Evolutionary conservation across 805 yeast species (phyloP), one percentile per base, ranked within the genome.

Genomic region (Cyberlindnera americana): DNA sequence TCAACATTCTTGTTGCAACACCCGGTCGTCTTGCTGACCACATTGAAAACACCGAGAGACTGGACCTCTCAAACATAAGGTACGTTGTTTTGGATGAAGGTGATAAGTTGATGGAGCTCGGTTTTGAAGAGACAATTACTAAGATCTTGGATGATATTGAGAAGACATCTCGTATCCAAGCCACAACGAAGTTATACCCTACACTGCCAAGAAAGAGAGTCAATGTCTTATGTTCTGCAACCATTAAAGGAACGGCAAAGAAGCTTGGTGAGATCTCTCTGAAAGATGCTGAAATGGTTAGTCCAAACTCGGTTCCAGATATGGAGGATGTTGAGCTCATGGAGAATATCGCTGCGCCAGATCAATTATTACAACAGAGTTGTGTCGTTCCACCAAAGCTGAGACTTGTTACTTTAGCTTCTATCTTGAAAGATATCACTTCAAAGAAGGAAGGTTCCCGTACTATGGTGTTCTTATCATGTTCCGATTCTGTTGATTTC

Each of bases 21-120:
- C 99, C 99, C 2, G 99, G 99, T 45, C 76, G 99, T 53, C 67
- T 93, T 31, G 84, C 87, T 9, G 99, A 93, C 60, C 99, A 93
- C 68, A 78, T 93, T 46, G 95, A 87, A 48, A 86, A 90, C 61
- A 93, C 99, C 0, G 71, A 75, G 35, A 77, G 82, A 5, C 72
- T 95, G 44, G 83, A 83, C 46, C 62, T 86, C 23, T 70, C 84
- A 3, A 77, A 86, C 38, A 71, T 93, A 26, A 70, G 96, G 53
- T 93, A 89, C 74, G 73, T 91, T n/a, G 81, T 93, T 10, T 60
- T 93, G 48, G 99, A 93, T 65, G 99, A 93, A 70, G 99, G 98
- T 61, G 99, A 93, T 65, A 77, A 90, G 49, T 73, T 93, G 52
- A 87, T 91, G 77, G 99, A 93, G 54, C 69, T 95, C 43, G 99